Percentiles rank a stretch among this genome's conserved stretches.
These are phyloP conservation scores for Mycena citricolor DNA, from an alignment of 1,284 basidiomycete species.

Conservation along the genomic window DNA sequence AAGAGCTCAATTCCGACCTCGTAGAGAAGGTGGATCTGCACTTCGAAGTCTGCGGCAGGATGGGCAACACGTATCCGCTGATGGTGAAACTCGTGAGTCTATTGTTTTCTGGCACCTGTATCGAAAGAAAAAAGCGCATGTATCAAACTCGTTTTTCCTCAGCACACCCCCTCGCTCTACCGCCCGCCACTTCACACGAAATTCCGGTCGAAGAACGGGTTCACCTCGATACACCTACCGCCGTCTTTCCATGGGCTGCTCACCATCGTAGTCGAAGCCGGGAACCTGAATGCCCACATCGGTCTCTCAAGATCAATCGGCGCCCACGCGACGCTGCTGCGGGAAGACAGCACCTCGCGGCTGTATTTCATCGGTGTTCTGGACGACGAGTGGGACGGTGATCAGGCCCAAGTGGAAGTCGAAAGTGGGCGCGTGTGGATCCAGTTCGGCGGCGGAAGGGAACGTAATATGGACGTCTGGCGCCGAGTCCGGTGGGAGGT, in stretches of 20 bases:
- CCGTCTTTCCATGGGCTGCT: slow-evolving; percentile 21
- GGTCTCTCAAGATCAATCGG: slow-evolving; percentile 15
- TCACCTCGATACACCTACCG: slow-evolving; percentile 21
- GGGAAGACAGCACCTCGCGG: slow-evolving; percentile 20
- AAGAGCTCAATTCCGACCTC: slow-evolving; percentile 20
- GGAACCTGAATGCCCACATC: slow-evolving; percentile 17
- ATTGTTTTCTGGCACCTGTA: neutral
- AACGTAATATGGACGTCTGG: slow-evolving; percentile 19
- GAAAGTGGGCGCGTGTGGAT: slow-evolving; percentile 17
- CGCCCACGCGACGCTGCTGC: slow-evolving; percentile 20
- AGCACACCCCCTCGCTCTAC: slow-evolving; percentile 19
- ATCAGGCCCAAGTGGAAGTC: slow-evolving; percentile 14
- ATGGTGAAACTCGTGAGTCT: slow-evolving; percentile 37
- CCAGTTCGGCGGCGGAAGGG: slow-evolving; percentile 18
- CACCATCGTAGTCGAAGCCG: slow-evolving; percentile 12
- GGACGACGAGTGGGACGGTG: slow-evolving; percentile 19
- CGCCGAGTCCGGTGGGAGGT: slow-evolving; percentile 19
- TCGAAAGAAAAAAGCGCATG: neutral
- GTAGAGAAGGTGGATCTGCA: slow-evolving; percentile 24
- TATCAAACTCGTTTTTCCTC: neutral
- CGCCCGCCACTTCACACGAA: slow-evolving; percentile 11
- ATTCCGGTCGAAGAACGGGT: slow-evolving; percentile 16
- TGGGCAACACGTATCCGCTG: slow-evolving; percentile 29
- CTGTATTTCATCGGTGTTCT: slow-evolving; percentile 21
- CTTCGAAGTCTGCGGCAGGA: slow-evolving; percentile 21